Evolutionary conservation across 495 filamentous ascomycete species (phyloP), one percentile per base, ranked within the genome.

Genomic region (Penicillium daleae): DNA sequence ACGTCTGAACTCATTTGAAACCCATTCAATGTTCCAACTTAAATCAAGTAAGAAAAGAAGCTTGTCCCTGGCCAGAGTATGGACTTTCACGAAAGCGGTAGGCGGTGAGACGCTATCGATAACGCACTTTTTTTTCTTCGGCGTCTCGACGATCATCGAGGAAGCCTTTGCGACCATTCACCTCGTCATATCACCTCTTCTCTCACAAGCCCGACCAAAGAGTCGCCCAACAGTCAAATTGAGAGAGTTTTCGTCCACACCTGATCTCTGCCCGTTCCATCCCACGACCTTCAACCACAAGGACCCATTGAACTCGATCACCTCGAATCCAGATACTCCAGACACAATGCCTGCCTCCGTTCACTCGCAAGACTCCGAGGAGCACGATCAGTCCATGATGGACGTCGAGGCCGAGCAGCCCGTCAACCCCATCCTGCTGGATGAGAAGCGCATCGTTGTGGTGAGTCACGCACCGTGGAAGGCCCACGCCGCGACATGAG

Each of bases 391-490:
- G 68, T 79, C 79, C 57, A 91, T 90, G 87, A 74, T 83, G 55
- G 78, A 83, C 61, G 79, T 72, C 32, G 68, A 70, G 37, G 17
- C 72, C 21, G 67, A 67, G 44, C 74, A 73, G 57, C 51, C 70
- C 54, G 71, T 73, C 51, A 78, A 76, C 55, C 71, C 77, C 15
- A 75, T 82, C 22, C 77, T 78, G 39, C 64, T 81, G 50, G 81
- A 84, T 12, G 77, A 82, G 37, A 81, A 83, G 69, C 76, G 82
- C 32, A 84, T 88, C 57, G 68, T 84, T 56, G 82, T 88, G 63
- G 86, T 88, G 63, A 66, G 85, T 78, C n/a, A 19, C 15, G 21
- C 48, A 49, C 21, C 60, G 37, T 27, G 29, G 51, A 27, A 5
- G 31, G 19, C 10, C 46, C 2, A 15, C 4, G 2, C 46, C 46